Conservation (phyloP, 495 filamentous ascomycete species). For the Trypethelium eluteriae region DNA sequence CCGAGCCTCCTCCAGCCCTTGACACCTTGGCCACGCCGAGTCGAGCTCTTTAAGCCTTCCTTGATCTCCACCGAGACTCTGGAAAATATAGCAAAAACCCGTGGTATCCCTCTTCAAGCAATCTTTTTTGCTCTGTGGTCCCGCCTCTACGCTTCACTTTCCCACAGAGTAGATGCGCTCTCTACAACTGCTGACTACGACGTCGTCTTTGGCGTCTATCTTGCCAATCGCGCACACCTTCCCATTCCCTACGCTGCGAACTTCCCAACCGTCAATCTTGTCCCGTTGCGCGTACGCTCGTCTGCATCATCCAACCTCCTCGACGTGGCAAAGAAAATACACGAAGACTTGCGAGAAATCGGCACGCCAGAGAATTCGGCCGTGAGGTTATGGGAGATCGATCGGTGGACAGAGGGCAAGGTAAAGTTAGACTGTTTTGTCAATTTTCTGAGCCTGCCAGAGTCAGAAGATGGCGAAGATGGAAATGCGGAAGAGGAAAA, state of each 20-base stretch:
- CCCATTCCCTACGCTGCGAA: slow-evolving; percentile 34
- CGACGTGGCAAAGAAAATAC: slow-evolving; percentile 40
- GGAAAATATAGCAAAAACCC: slow-evolving; percentile 30
- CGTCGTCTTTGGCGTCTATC: slow-evolving; percentile 48
- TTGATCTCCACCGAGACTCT: slow-evolving; percentile 24
- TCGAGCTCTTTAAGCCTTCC: slow-evolving; percentile 39
- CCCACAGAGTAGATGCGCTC: neutral
- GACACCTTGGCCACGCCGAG: slow-evolving; percentile 22
- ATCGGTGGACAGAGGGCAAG: slow-evolving; percentile 39
- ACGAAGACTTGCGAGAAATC: slow-evolving; percentile 41
- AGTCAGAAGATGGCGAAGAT: slow-evolving; percentile 18
- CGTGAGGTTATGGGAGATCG: slow-evolving; percentile 39
- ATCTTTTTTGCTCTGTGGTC: slow-evolving; percentile 45
- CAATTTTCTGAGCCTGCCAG: slow-evolving; percentile 47
- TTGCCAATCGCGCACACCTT: slow-evolving; percentile 46
- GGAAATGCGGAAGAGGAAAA: neutral
- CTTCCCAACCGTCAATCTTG: slow-evolving; percentile 47
- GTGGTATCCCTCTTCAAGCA: slow-evolving; percentile 43
- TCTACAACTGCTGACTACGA: slow-evolving; percentile 23
- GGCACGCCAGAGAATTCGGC: slow-evolving; percentile 35
- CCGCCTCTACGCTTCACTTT: slow-evolving; percentile 35
- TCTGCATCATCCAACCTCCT: slow-evolving; percentile 22
- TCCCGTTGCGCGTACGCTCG: slow-evolving; percentile 40
- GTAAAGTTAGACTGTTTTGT: slow-evolving; percentile 45
- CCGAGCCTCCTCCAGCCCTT: slow-evolving; percentile 19